A percentile compares a stretch with the other conserved stretches of the same genome.
Conservation (phyloP, 768 basidiomycete species). For the Galerina sulciceps region DNA sequence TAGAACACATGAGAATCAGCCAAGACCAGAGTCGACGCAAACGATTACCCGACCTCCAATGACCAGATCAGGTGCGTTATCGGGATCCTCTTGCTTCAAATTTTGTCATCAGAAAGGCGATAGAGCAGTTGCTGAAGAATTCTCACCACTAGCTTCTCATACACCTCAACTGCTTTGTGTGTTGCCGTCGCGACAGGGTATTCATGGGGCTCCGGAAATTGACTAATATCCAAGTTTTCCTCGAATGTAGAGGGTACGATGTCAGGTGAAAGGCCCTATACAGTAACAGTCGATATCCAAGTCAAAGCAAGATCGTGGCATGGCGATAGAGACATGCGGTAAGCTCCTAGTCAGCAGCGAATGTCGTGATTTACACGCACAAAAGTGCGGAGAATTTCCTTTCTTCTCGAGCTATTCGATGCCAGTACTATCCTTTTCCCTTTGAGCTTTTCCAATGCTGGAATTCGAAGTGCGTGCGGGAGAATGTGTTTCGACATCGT, state of each 20-base stretch:
- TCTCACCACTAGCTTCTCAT: slow-evolving; percentile 40
- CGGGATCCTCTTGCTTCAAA: slow-evolving; percentile 47
- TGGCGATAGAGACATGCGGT: background rate
- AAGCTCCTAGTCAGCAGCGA: slow-evolving; percentile 5
- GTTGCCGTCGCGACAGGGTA: slow-evolving; percentile 44
- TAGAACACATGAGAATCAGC: slow-evolving; percentile 61
- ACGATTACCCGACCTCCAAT: slow-evolving; percentile 56
- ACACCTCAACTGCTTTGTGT: slow-evolving; percentile 41
- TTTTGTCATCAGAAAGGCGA: slow-evolving; percentile 78
- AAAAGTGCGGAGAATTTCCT: slow-evolving; percentile 78
- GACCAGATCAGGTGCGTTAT: slow-evolving; percentile 52
- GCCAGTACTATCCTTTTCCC: slow-evolving; percentile 85
- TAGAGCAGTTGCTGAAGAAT: slow-evolving; percentile 51
- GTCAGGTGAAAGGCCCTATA: slow-evolving; percentile 45
- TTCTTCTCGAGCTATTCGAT: slow-evolving; percentile 84
- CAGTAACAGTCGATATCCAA: background rate
- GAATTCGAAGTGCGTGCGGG: slow-evolving; percentile 64
- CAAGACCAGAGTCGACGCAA: slow-evolving; percentile 49
- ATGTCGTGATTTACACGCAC: slow-evolving; percentile 48
- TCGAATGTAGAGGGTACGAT: slow-evolving; percentile 61
- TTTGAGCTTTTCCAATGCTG: slow-evolving; percentile 63
- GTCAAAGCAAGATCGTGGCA: background rate
- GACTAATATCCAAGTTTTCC: slow-evolving; percentile 71
- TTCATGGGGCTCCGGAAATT: slow-evolving; percentile 63
- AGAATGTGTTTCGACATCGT: slow-evolving; percentile 53